Evolutionary conservation across 192 early-diverging fungal species (phyloP), one percentile per base, ranked within the genome.

Genomic region (Backusella westeae): DNA sequence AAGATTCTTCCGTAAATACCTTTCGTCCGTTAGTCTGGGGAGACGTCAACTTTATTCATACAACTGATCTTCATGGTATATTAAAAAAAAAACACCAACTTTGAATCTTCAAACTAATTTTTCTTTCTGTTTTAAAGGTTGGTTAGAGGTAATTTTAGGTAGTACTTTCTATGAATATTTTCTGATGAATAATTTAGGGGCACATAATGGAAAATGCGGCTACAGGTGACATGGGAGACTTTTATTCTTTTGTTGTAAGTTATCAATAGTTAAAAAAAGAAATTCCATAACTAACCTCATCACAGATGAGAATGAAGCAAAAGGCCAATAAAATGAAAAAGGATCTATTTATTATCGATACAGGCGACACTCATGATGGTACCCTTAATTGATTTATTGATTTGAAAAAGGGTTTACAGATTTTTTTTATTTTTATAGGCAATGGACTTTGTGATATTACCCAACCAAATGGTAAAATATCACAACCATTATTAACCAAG

Each of bases 331-430:
- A 75, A 63, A 75, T 79, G 35, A 75, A 79, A 67, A 85, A 85
- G 73, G 86, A 89, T 76, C 77, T 89, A 12, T 85, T 89, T 72
- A 80, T 89, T 23, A 75, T 87, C 65, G 88, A 89, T 71, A 85
- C 84, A 38, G 88, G 88, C 21, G 86, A 84, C 74, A 78, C 44
- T 26, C 84, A 85, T 36, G 82, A 85, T 74, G 84, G 84, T 72
- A 77, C 66, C 59, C 36, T 14, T 66, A 17, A 65, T 23, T 74
- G 12, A 10, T 15, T 21, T n/a, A 39, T 36, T 23, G 35, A 74
- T 9, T 35, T 41, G 0, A n/a, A 10, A 14, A 9, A 10, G 19
- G 38, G 38, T 39, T 63, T 6, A 44, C 71, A 72, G 4, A 19
- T 41, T 53, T 26, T 26, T 0, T 53, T 36, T 26, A 29, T 34